These are phyloP conservation scores for Fusarium neocosmosporiellum DNA, from an alignment of 2,329 filamentous ascomycete species.

Conservation along the genomic window DNA sequence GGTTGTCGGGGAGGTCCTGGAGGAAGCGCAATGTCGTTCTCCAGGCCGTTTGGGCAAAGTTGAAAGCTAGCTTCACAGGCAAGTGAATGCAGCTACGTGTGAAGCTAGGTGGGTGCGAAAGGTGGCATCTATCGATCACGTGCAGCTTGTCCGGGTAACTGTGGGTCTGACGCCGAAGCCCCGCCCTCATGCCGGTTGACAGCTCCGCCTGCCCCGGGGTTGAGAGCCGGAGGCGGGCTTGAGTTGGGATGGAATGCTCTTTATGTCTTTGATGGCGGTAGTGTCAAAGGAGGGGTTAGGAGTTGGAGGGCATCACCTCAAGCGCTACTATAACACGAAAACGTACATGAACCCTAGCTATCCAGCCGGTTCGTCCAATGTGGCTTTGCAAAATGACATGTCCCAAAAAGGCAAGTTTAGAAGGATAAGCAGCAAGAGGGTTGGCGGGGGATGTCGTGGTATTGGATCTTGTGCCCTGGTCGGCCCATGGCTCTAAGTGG, in stretches of 20 bases:
- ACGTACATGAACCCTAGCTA: background rate
- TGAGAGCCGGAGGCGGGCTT: background rate
- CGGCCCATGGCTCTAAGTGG: background rate
- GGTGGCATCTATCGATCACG: slow-evolving; percentile 38
- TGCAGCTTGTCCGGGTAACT: slow-evolving; percentile 25
- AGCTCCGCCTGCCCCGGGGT: background rate
- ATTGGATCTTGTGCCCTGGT: background rate
- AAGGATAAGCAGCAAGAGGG: background rate
- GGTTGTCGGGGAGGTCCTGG: background rate
- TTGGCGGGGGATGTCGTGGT: background rate
- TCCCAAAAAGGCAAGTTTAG: background rate
- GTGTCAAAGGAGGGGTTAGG: background rate
- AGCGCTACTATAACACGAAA: background rate
- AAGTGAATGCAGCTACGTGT: slow-evolving; percentile 7
- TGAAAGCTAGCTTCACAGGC: background rate
- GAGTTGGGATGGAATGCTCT: background rate
- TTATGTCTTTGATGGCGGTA: background rate
- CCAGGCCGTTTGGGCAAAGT: slow-evolving; percentile 3
- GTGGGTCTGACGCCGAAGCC: slow-evolving; percentile 5
- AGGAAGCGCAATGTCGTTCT: background rate
- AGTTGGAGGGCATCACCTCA: background rate
- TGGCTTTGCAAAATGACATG: background rate
- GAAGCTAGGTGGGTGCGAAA: slow-evolving; percentile 26
- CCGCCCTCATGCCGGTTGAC: slow-evolving; percentile 14
- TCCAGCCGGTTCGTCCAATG: background rate